Conservation (phyloP, 2,329 filamentous ascomycete species). For the Trichoderma lentiforme region DNA sequence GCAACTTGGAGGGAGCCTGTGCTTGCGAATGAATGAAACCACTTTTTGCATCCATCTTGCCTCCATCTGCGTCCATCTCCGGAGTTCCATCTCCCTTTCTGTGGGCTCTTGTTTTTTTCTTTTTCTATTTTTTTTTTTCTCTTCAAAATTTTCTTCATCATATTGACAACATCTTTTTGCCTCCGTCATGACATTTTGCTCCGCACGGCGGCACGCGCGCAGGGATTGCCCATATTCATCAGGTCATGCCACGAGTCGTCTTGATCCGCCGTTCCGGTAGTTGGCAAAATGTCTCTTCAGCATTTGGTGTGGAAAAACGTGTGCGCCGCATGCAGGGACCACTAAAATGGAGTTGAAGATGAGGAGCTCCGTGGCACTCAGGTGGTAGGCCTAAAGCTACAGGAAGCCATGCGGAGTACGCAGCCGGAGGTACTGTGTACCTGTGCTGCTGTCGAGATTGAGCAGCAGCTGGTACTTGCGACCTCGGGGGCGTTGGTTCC, state of each 20-base stretch:
- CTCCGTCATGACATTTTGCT: background rate
- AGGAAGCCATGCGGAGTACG: background rate
- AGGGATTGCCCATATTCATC: constrained; percentile 2
- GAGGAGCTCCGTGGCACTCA: constrained; percentile 2
- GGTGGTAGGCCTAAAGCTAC: background rate
- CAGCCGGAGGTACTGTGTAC: background rate
- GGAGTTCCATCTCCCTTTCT: background rate
- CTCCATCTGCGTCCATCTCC: background rate
- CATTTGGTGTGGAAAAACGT: constrained; percentile 2
- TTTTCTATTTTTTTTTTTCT: background rate
- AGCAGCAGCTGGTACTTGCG: background rate
- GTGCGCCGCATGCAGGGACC: constrained; percentile 13
- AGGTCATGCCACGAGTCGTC: constrained; percentile 9
- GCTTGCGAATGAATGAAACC: background rate
- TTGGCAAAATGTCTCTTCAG: constrained; percentile 1
- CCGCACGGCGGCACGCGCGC: background rate
- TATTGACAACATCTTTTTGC: background rate
- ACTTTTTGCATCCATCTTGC: background rate
- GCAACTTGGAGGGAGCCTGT: background rate
- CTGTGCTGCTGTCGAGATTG: background rate
- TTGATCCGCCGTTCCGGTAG: constrained; percentile 6
- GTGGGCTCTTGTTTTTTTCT: background rate
- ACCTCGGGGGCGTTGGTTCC: background rate
- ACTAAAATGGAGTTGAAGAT: constrained; percentile 8
- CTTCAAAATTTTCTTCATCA: background rate